Conservation (phyloP, 2,329 filamentous ascomycete genomes). For the Xylaria arbuscula region DNA sequence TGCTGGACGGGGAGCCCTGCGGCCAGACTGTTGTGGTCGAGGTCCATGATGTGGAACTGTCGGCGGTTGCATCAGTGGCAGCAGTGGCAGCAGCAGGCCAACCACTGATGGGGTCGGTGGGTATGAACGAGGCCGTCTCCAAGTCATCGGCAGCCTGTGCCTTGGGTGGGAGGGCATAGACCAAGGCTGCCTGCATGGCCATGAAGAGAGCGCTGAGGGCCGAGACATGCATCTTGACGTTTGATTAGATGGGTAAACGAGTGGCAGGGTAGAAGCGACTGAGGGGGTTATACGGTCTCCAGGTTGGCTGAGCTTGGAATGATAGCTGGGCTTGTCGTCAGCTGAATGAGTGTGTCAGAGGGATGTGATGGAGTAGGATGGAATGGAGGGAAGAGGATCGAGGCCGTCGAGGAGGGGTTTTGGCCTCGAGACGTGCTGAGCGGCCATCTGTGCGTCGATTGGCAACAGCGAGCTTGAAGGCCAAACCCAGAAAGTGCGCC, state of each 20-base stretch:
- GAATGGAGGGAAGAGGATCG: conserved; percentile 11
- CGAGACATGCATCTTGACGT: conserved; percentile 33
- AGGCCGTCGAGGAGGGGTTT: conserved; percentile 1
- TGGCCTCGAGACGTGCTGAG: background rate
- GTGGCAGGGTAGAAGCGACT: background rate
- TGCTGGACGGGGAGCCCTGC: conserved; percentile 12
- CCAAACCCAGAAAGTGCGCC: conserved; percentile 16
- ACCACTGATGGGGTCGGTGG: conserved; percentile 27
- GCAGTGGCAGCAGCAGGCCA: conserved; percentile 24
- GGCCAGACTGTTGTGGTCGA: conserved; percentile 21
- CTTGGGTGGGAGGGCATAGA: conserved; percentile 36
- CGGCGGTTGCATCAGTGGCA: background rate
- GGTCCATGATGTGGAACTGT: conserved; percentile 7
- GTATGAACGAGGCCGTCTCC: conserved; percentile 22
- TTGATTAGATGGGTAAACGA: conserved; percentile 9
- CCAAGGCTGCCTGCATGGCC: conserved; percentile 27
- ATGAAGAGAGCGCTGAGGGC: conserved; percentile 29
- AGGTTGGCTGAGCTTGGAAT: conserved; percentile 16
- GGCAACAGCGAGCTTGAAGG: background rate
- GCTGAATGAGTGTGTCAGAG: background rate
- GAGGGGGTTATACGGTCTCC: conserved; percentile 17
- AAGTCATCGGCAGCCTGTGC: conserved; percentile 8
- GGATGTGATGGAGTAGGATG: background rate
- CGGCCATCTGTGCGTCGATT: background rate
- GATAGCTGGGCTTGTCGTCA: background rate